phyloP scores from a whole-genome alignment of 2,329 filamentous ascomycete genomes.

The Phialemoniopsis sp. region DNA sequence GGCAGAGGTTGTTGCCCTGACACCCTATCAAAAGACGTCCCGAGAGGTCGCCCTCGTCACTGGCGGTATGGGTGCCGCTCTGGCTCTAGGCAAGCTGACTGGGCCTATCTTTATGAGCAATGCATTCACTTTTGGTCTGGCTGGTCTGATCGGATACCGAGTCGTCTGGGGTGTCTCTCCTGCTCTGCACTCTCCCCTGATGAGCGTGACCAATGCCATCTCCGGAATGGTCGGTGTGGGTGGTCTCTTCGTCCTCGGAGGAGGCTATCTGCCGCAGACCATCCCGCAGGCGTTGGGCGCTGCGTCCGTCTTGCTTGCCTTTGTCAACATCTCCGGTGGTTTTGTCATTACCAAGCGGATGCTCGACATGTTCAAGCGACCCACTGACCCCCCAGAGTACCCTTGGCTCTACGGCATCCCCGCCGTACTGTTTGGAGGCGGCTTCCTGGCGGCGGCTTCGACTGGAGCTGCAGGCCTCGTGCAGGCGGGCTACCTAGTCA shows the following conservation, averaged over 20 bases:
- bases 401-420: slow-evolving; percentile 83
- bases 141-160: slow-evolving; percentile 81
- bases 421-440: slow-evolving; percentile 71
- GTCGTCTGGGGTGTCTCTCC: slow-evolving; percentile 85
- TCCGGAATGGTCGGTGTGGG: slow-evolving; percentile 88
- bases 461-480: slow-evolving; percentile 82
- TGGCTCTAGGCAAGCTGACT: slow-evolving; percentile 77
- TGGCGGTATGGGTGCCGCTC: slow-evolving; percentile 69
- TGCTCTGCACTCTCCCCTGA: slow-evolving; percentile 80
- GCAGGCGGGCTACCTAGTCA: slow-evolving; percentile 82
- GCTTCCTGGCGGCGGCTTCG: slow-evolving; percentile 73
- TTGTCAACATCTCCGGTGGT: slow-evolving; percentile 83
- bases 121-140: slow-evolving; percentile 78
- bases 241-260: slow-evolving; percentile 84
- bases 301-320: slow-evolving; percentile 75
- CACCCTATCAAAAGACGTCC: slow-evolving; percentile 76
- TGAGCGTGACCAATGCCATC: slow-evolving; percentile 93
- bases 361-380: slow-evolving; percentile 87
- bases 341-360: slow-evolving; percentile 92
- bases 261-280: slow-evolving; percentile 72
- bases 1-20: slow-evolving; percentile 61
- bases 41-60: slow-evolving; percentile 73
- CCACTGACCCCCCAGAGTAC: slow-evolving; percentile 84
- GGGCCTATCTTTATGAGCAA: slow-evolving; percentile 85
- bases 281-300: slow-evolving; percentile 77